Percentiles rank a stretch among this genome's conserved stretches.
Evolutionary conservation across 75 land plant genomes (phyloP).

Genomic region (Ceratopteris richardii): DNA sequence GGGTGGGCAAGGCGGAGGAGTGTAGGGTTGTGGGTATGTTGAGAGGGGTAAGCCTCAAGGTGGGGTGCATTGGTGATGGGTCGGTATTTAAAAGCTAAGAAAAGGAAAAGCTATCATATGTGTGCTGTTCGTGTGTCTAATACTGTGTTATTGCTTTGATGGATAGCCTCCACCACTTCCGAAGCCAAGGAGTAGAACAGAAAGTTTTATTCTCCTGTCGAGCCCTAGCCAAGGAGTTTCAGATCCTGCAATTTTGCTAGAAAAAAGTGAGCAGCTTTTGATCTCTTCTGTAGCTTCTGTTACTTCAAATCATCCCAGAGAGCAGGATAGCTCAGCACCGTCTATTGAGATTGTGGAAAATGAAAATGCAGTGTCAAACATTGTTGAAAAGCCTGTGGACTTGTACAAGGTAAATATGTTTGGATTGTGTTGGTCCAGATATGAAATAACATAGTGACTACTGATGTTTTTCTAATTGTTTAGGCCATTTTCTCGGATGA

Average conservation of each 20-base stretch:
- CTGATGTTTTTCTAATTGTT: background rate
- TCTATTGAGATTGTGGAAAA: conserved; percentile 20
- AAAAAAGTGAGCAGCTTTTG: conserved; percentile 2
- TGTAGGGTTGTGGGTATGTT: too few relatives aligned
- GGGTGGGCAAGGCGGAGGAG: too few relatives aligned
- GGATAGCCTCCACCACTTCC: conserved; percentile 70
- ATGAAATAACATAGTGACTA: too few relatives aligned
- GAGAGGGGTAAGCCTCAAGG: too few relatives aligned
- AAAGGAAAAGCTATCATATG: too few relatives aligned
- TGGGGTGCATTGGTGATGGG: too few relatives aligned
- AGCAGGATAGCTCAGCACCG: background rate
- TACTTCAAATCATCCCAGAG: background rate
- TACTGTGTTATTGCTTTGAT: conserved; percentile 6
- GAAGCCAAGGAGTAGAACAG: conserved; percentile 71
- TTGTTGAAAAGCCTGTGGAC: conserved; percentile 85
- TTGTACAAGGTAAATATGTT: conserved; percentile 81
- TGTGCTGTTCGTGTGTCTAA: background rate
- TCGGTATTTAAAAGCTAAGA: too few relatives aligned
- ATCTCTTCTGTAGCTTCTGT: conserved; percentile 2
- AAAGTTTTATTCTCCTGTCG: conserved; percentile 49
- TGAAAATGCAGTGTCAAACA: conserved; percentile 24
- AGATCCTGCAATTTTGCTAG: conserved; percentile 6
- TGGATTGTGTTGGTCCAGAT: too few relatives aligned
- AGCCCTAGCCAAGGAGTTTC: conserved; percentile 27
- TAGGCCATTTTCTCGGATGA: conserved; percentile 99